Evolutionary conservation across 129 eudicot genomes (phyloP).

Genomic region (Helianthus tuberosus): DNA sequence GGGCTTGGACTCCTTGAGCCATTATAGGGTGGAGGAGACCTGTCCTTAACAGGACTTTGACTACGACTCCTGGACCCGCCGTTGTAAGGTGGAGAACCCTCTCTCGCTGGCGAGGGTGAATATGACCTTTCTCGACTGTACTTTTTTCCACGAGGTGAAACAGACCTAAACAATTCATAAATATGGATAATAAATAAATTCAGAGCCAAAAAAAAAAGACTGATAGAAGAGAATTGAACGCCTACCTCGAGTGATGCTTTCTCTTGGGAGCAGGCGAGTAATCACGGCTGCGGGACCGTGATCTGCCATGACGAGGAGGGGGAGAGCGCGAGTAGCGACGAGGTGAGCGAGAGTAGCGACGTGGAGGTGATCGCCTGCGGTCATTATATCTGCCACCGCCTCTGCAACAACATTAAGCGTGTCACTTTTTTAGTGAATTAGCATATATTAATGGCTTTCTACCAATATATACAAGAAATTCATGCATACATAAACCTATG

Average conservation of each 20-base stretch:
- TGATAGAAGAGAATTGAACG: not conserved
- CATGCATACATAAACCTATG: not conserved
- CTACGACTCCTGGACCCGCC: conserved; percentile 29
- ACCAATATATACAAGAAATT: not conserved
- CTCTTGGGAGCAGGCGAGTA: conserved; percentile 29
- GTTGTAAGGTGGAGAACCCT: conserved; percentile 28
- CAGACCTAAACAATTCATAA: not conserved
- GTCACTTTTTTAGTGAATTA: not conserved
- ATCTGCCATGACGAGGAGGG: conserved; percentile 26
- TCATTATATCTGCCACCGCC: conserved; percentile 24
- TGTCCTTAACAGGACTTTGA: conserved; percentile 15
- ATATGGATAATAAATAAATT: not conserved
- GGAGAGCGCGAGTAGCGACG: conserved; percentile 8
- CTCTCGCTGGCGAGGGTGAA: conserved; percentile 17
- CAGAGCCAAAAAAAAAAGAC: not conserved
- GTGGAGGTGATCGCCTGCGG: conserved; percentile 29
- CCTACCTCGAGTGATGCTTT: conserved; percentile 28
- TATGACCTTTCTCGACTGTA: conserved; percentile 25
- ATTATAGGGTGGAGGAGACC: conserved; percentile 31
- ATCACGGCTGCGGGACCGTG: conserved; percentile 27
- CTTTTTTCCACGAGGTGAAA: conserved; percentile 26
- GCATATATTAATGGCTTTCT: not conserved
- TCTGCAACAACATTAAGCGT: conserved; percentile 14
- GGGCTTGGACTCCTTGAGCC: conserved; percentile 23
- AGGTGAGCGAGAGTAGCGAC: conserved; percentile 18